These are phyloP conservation scores for Candida odintsovae DNA, from an alignment of 805 yeast genomes.

Conservation along the genomic window DNA sequence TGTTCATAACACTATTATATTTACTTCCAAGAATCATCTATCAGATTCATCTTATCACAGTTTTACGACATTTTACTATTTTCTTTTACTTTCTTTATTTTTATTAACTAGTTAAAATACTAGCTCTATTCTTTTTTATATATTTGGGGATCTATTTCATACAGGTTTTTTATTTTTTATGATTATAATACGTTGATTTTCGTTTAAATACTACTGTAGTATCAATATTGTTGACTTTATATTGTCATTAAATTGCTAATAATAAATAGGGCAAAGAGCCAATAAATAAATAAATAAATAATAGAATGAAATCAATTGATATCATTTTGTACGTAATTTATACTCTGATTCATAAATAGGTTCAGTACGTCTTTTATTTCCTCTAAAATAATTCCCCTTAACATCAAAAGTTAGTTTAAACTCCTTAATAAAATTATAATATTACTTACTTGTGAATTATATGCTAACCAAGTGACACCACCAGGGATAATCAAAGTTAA, in stretches of 20 bases:
- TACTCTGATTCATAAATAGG: slow-evolving; percentile 20
- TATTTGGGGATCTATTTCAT: neutral
- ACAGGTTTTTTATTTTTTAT: neutral
- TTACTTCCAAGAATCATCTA: neutral
- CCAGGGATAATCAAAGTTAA: slow-evolving; percentile 19
- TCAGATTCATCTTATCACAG: neutral
- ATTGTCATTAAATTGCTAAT: neutral
- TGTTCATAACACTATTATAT: neutral
- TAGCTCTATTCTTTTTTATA: neutral
- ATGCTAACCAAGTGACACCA: slow-evolving; percentile 19
- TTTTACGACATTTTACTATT: too few species aligned
- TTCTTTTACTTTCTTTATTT: too few species aligned
- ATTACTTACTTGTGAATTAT: slow-evolving; percentile 13
- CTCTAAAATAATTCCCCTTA: slow-evolving; percentile 20
- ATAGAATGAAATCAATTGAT: neutral
- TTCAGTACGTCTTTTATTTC: slow-evolving; percentile 17
- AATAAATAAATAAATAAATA: slow-evolving; percentile 4
- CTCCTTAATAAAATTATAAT: neutral
- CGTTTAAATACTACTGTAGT: too few species aligned
- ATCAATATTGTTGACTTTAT: too few species aligned
- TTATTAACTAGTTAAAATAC: neutral
- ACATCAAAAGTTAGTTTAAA: neutral
- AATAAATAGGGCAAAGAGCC: neutral
- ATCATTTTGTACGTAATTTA: slow-evolving; percentile 8
- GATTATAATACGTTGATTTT: neutral